These are phyloP conservation scores for Leptographium lundbergii DNA, from an alignment of 2,329 filamentous ascomycete species.

Conservation along the genomic window DNA sequence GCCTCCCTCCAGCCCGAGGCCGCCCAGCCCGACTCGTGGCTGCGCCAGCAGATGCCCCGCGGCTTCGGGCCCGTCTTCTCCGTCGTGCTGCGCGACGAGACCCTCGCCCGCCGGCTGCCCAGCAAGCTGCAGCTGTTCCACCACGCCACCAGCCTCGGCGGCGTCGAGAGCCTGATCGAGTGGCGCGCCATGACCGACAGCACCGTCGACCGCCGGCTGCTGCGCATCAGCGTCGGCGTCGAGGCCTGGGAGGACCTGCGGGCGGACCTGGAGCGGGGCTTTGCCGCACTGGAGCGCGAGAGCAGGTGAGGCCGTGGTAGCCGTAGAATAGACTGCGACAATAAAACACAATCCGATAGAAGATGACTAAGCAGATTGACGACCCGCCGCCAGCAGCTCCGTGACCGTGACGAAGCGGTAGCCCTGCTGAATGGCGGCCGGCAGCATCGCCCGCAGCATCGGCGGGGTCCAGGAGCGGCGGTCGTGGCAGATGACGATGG, in stretches of 20 bases:
- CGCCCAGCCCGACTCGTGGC: conserved; percentile 51
- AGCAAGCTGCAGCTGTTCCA: conserved; percentile 74
- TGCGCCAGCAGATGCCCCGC: conserved; percentile 77
- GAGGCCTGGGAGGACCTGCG: conserved; percentile 78
- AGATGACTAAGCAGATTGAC: background rate
- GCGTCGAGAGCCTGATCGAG: conserved; percentile 91
- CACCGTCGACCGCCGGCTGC: conserved; percentile 54
- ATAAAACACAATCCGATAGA: too few relatives aligned
- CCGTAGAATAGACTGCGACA: too few relatives aligned
- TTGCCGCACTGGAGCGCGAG: conserved; percentile 37
- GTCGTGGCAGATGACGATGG: conserved; percentile 80
- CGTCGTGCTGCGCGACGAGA: conserved; percentile 49
- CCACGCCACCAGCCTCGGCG: conserved; percentile 86
- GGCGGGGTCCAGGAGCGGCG: conserved; percentile 68
- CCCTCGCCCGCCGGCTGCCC: conserved; percentile 56
- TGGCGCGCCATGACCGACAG: conserved; percentile 85
- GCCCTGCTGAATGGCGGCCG: conserved; percentile 54
- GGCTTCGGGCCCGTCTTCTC: conserved; percentile 86
- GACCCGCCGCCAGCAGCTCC: conserved; percentile 44
- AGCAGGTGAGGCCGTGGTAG: background rate
- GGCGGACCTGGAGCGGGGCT: conserved; percentile 57
- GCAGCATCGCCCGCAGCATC: conserved; percentile 63
- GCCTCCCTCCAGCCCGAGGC: conserved; percentile 64
- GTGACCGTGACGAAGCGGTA: conserved; percentile 62
- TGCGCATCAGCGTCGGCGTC: conserved; percentile 76